Evolutionary conservation across 2,329 filamentous ascomycete species (phyloP).

Genomic region (Stagonosporopsis chrysanthemi): DNA sequence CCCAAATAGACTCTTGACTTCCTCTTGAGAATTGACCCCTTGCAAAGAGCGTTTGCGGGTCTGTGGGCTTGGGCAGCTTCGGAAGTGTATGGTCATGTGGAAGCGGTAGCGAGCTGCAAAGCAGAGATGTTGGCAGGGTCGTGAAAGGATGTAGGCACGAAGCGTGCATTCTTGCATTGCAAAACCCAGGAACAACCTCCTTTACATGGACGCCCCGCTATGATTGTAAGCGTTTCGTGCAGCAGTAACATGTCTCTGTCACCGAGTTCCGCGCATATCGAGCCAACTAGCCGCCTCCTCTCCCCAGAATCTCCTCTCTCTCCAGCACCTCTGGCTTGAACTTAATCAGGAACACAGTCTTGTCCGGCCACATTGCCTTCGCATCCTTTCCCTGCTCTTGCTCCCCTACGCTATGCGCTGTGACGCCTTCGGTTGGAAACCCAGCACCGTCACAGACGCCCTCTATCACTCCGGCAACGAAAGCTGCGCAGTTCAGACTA

Average conservation of each 20-base stretch:
- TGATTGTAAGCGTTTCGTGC: background rate
- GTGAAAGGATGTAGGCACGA: background rate
- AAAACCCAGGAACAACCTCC: background rate
- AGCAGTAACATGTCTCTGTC: background rate
- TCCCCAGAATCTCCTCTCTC: constrained; percentile 81
- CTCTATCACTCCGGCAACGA: constrained; percentile 93
- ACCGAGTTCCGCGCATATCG: too few relatives aligned
- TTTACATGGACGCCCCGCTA: constrained; percentile 10
- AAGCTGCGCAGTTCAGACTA: constrained; percentile 95
- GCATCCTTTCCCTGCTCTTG: constrained; percentile 60
- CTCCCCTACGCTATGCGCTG: constrained; percentile 75
- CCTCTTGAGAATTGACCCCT: background rate
- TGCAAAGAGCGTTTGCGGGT: background rate
- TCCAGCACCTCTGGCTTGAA: constrained; percentile 92
- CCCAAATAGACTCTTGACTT: background rate
- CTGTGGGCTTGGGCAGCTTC: background rate
- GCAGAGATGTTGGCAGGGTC: background rate
- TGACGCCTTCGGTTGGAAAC: constrained; percentile 83
- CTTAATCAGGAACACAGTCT: constrained; percentile 94
- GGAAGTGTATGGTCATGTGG: background rate
- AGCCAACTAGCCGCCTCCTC: constrained; percentile 54
- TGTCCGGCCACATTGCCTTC: constrained; percentile 81
- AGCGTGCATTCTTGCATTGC: background rate
- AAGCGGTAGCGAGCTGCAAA: background rate
- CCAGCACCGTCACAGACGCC: constrained; percentile 93